Conservation (phyloP, 345 rosid genomes). For the Angophora floribunda region DNA sequence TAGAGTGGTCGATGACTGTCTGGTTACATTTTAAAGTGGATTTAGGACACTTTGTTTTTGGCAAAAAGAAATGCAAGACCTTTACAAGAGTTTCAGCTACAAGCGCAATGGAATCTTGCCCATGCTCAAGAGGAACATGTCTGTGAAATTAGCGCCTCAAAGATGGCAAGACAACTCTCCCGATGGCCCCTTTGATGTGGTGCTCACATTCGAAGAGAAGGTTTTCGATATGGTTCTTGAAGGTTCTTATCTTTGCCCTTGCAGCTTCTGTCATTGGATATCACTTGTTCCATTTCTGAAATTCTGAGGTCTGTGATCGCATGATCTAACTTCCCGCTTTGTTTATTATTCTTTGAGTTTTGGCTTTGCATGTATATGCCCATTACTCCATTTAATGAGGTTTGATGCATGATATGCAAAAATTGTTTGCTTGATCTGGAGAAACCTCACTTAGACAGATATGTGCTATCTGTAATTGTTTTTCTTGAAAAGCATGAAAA, state of each 20-base stretch:
- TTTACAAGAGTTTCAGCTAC: conserved; percentile 38
- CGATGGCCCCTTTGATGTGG: conserved; percentile 78
- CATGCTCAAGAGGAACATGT: conserved; percentile 81
- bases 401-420: accelerated
- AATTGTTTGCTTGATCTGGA: neutral
- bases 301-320: neutral
- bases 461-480: neutral
- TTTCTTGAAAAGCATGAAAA: neutral
- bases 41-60: neutral
- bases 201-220: conserved; percentile 83
- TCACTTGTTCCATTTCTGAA: neutral
- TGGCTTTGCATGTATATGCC: neutral
- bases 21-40: neutral
- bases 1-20: accelerated
- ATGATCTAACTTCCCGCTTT: accelerated
- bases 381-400: neutral
- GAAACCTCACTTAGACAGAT: neutral
- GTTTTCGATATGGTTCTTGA: conserved; percentile 87
- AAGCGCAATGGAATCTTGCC: conserved; percentile 93
- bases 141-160: conserved; percentile 81
- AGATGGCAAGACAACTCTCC: conserved; percentile 94
- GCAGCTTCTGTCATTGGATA: neutral
- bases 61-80: neutral
- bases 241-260: conserved; percentile 23
- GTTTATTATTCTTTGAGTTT: neutral